Base-by-base conservation (phyloP, 495 filamentous ascomycete genomes). In the Staphylotrichum tortipilum region DNA sequence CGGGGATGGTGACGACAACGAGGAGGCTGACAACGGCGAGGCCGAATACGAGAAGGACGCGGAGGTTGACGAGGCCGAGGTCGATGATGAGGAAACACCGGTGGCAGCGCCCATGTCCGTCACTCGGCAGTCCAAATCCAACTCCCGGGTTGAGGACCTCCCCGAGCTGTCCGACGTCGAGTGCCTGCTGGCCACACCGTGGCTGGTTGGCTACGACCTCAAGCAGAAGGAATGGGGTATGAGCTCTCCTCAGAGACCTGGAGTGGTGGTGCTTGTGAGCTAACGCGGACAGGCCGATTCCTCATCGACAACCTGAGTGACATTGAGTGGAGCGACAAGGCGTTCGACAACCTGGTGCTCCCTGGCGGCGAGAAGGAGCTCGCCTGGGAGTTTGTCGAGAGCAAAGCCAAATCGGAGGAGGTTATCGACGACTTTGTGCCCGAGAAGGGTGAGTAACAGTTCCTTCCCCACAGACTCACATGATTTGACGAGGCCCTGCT, bases 351-450 rank as follows among this genome's bases (percentile, higher is more conserved):
- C 1, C 60, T 83, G 1, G 73, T 81, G 10, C 63, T 81, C 1
- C 64, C 74, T 0, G 36, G 54, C 3, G 63, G 66, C 7, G 66
- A 72, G 29, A 80, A 78, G 51, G 61, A 74, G 21, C 62, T 79
- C 3, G 66, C 78, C 24, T 63, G 65, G 55, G 69, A 73, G 6
- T 68, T 79, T 14, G 67, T 77, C 10, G 47, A 48, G 60, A 62
- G 11, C 60, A 69, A 52, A 48, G 53, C 18, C 53, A 17, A 54
- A 8, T 52, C 55, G 17, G 57, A 53, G 0, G 61, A 60, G 47
- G 83, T 80, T 31, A 83, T 86, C 52, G 57, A 65, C 23, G 70
- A 77, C 47, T 61, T 74, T 34, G 69, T 74, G 18, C 36, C 55
- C 11, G 66, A 68, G n/a, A 78, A 78, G 55, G 78, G 77, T 15